phyloP scores from a whole-genome alignment of 164 flowering plant species.

The Nymphaea colorata region DNA sequence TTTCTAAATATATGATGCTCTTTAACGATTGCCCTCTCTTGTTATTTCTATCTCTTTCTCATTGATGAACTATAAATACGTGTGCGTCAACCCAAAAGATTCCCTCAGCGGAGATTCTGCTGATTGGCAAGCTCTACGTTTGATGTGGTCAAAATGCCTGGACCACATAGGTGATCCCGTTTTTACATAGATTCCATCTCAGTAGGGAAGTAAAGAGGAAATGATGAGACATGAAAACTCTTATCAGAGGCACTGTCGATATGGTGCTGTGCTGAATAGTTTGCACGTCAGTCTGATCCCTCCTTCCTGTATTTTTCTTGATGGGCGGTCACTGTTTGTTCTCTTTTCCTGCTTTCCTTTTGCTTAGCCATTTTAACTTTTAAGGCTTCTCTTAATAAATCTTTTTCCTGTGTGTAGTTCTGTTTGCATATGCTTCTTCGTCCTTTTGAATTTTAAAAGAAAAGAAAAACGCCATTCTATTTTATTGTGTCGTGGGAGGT shows the following conservation, averaged over 20 bases:
- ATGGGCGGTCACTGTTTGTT: not conserved
- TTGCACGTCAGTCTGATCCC: slow-evolving; percentile 39
- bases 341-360: too few species aligned
- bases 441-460: not conserved
- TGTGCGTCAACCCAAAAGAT: too few species aligned
- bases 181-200: not conserved
- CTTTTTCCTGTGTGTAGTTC: not conserved
- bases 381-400: not conserved
- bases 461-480: not conserved
- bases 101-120: not conserved
- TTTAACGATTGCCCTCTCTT: not conserved
- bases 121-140: not conserved
- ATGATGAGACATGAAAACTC: slow-evolving; percentile 4
- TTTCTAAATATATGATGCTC: not conserved
- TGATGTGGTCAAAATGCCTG: not conserved
- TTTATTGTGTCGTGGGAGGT: not conserved
- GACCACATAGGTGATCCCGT: not conserved
- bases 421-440: not conserved
- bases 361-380: not conserved
- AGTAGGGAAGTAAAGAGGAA: slow-evolving; percentile 14
- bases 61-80: not conserved
- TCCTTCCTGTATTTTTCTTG: not conserved
- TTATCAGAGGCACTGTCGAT: slow-evolving; percentile 5
- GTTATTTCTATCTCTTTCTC: not conserved
- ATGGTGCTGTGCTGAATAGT: slow-evolving; percentile 16